phyloP scores from a whole-genome alignment of 768 basidiomycete species.

The Rhodotorula toruloides region DNA sequence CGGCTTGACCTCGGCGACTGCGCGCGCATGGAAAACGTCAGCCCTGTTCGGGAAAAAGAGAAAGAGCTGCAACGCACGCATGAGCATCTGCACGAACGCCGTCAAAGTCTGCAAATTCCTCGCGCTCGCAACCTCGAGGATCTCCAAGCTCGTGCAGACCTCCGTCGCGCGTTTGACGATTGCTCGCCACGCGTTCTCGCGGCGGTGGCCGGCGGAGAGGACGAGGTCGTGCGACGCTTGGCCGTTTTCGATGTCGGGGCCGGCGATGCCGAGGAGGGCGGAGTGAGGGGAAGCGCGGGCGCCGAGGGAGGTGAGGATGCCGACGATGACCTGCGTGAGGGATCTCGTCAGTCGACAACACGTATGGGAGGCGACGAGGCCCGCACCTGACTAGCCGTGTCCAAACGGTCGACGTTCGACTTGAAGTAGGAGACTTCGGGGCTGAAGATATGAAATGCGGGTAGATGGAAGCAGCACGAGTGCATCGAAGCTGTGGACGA shows the following conservation, averaged over 20 bases:
- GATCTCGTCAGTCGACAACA: not conserved
- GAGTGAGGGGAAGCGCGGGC: slow-evolving; percentile 34
- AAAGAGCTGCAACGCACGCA: slow-evolving; percentile 15
- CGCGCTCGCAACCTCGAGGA: slow-evolving; percentile 24
- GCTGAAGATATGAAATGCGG: slow-evolving; percentile 31
- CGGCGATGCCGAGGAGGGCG: slow-evolving; percentile 34
- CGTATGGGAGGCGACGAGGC: not conserved
- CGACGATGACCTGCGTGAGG: slow-evolving; percentile 19
- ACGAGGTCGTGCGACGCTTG: slow-evolving; percentile 26
- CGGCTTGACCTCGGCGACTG: slow-evolving; percentile 32
- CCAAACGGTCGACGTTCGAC: slow-evolving; percentile 17
- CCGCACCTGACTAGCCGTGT: slow-evolving; percentile 26
- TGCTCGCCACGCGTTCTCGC: slow-evolving; percentile 38
- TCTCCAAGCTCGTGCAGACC: slow-evolving; percentile 20
- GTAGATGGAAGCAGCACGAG: slow-evolving; percentile 37
- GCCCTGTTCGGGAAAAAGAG: not conserved
- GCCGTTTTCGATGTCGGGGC: slow-evolving; percentile 35
- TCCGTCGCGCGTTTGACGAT: slow-evolving; percentile 33
- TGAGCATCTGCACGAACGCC: slow-evolving; percentile 36
- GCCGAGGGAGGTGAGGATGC: slow-evolving; percentile 33
- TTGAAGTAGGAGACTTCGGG: slow-evolving; percentile 16
- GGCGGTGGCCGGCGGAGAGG: slow-evolving; percentile 19
- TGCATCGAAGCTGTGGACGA: slow-evolving; percentile 23
- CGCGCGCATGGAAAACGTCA: not conserved
- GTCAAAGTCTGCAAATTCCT: slow-evolving; percentile 25